These are phyloP conservation scores for Basipetospora chlamydospora DNA, from an alignment of 2,329 filamentous ascomycete genomes.

Conservation along the genomic window DNA sequence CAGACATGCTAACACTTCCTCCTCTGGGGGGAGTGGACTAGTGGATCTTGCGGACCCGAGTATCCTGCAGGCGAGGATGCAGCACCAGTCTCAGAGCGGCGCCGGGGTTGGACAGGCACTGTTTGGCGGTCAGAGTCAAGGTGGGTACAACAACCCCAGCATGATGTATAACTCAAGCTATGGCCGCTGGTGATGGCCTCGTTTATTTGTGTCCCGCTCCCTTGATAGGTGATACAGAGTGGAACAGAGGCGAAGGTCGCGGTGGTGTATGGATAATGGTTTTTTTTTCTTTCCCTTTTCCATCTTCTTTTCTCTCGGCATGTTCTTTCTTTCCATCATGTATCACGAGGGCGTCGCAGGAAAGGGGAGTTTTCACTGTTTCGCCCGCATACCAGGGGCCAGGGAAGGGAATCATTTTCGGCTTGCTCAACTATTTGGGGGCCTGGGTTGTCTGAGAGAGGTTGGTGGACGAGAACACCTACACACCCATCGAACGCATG, in stretches of 20 bases:
- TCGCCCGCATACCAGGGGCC: no score
- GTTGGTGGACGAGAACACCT: no score
- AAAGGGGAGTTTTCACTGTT: constrained; percentile 1
- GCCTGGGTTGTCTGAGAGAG: no score
- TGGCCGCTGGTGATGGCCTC: constrained; percentile 46
- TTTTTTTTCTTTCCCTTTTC: constrained; percentile 13
- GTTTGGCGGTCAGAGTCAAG: constrained; percentile 79
- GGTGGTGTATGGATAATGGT: constrained; percentile 6
- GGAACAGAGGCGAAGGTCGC: background rate
- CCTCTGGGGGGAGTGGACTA: constrained; percentile 97
- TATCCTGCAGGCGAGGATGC: constrained; percentile 96
- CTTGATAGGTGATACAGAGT: constrained; percentile 1
- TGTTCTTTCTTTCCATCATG: constrained; percentile 13
- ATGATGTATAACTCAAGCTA: constrained; percentile 71
- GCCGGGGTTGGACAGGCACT: constrained; percentile 76
- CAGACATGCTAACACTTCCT: constrained; percentile 99
- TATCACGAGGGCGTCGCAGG: constrained; percentile 7
- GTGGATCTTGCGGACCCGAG: constrained; percentile 99
- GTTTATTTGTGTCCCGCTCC: background rate
- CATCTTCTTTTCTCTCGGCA: constrained; percentile 10
- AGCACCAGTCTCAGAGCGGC: constrained; percentile 71
- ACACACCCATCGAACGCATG: no score
- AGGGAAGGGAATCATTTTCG: no score
- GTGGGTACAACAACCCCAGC: constrained; percentile 83
- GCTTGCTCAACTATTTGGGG: no score